Base-by-base conservation (phyloP, 805 yeast genomes). In the Cephaloascus albidus region DNA sequence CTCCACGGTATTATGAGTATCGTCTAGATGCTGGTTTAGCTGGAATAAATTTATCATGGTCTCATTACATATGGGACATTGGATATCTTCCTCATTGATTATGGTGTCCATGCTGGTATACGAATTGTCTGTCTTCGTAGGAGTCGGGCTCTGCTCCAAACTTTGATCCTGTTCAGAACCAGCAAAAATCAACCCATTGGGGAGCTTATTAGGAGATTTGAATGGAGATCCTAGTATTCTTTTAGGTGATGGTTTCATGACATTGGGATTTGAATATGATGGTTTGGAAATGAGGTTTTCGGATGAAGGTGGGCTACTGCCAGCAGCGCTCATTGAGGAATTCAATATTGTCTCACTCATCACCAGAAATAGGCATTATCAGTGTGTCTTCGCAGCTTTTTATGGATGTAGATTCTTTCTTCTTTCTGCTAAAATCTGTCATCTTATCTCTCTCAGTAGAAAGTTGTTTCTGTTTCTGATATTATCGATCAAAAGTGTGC, bases 21-120 rank as follows among this genome's bases (percentile, higher is more conserved):
- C 81, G 53, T 87, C 95, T 20, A 86, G 57, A 55, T 86, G 96
- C 35, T 67, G 64, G 53, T 84, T 84, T 41, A 85, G 61, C 43
- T 74, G 81, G 14, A 47, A 38, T 32, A 80, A 54, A 4, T 72
- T 68, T 4, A 74, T 57, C 80, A 82, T 77, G 2, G 56, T 37
- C 42, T 77, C 81, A 12, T 63, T 57, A 51, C 95, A 86, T 1
- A 86, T 79, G 1, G 95, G 95, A 50, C 95, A 86, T 18, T 20
- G 20, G 35, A 36, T 23, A 32, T 45, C 36, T 17, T 44, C 14
- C 23, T 35, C 6, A 39, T 46, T 38, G 48, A 46, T 31, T 46
- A 20, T 33, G 17, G 41, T 33, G 38, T 42, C 38, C 28, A 23
- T 23, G 6, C 10, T 8, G n/a, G n/a, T n/a, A n/a, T n/a, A n/a